Conservation (phyloP, 2,329 filamentous ascomycete species). For the Aureobasidium mangrovei region DNA sequence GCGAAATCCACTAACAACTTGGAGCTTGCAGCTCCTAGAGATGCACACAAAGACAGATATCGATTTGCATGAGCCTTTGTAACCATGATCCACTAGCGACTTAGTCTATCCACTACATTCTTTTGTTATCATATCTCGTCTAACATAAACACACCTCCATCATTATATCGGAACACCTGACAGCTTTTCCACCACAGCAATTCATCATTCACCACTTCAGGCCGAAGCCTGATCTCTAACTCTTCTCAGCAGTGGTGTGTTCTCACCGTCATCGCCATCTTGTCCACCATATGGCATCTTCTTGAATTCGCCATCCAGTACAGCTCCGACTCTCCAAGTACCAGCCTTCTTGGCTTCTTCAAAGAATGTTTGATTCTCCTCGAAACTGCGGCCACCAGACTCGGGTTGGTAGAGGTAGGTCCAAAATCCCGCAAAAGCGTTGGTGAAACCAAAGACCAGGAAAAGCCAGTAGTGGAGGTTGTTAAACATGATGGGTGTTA, state of each 20-base stretch:
- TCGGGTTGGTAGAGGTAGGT: constrained; percentile 47
- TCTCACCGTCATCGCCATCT: constrained; percentile 33
- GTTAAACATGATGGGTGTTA: constrained; percentile 52
- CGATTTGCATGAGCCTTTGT: no score
- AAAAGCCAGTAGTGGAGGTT: constrained; percentile 52
- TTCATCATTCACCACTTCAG: not conserved
- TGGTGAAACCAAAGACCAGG: constrained; percentile 47
- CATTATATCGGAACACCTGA: not conserved
- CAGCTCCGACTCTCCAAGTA: constrained; percentile 46
- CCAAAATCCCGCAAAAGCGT: constrained; percentile 46
- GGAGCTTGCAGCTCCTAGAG: no score
- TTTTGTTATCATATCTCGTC: no score
- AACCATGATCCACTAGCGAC: no score
- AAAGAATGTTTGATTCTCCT: constrained; percentile 54
- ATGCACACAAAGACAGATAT: no score
- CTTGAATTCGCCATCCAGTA: constrained; percentile 44
- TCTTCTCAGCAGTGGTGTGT: constrained; percentile 37
- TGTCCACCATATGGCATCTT: constrained; percentile 36
- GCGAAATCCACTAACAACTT: no score
- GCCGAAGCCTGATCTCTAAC: constrained; percentile 33
- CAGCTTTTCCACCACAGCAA: not conserved
- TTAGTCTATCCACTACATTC: no score
- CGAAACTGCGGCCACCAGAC: constrained; percentile 49
- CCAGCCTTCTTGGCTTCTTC: constrained; percentile 41
- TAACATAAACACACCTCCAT: not conserved